phyloP scores from a whole-genome alignment of 2,329 filamentous ascomycete species.

The Passalora sequoiae region DNA sequence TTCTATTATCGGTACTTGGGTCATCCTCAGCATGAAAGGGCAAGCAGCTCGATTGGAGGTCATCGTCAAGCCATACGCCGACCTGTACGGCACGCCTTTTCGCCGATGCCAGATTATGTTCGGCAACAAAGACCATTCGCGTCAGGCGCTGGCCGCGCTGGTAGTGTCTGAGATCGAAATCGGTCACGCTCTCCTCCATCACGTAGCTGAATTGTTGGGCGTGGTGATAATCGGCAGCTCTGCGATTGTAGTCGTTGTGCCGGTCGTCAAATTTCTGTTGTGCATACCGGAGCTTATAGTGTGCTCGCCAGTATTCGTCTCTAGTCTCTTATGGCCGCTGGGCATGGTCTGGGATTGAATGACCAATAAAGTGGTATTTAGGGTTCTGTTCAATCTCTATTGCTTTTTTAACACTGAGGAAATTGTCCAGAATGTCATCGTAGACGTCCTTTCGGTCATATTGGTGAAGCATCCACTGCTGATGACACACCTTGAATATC shows the following conservation, averaged over 20 bases:
- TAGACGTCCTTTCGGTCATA: too few species aligned
- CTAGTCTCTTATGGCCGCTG: too few species aligned
- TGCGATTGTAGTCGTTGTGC: not conserved
- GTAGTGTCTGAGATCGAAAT: not conserved
- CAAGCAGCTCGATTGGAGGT: not conserved
- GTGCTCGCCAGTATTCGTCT: not conserved
- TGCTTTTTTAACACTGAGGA: too few species aligned
- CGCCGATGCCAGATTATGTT: not conserved
- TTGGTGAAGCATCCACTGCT: too few species aligned
- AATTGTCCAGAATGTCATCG: too few species aligned
- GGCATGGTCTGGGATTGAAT: too few species aligned
- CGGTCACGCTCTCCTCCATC: not conserved
- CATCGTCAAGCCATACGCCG: not conserved
- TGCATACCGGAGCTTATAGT: not conserved
- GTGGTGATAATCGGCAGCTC: not conserved
- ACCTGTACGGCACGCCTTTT: not conserved
- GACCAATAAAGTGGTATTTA: too few species aligned
- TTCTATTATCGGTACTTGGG: too few species aligned
- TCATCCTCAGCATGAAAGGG: too few species aligned
- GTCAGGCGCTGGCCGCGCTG: not conserved
- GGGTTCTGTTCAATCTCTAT: too few species aligned
- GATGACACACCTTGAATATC: too few species aligned
- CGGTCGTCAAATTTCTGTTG: not conserved
- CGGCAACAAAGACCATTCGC: not conserved
- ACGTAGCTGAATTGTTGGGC: not conserved